These are phyloP conservation scores for Epicoccum sorghinum DNA, from an alignment of 2,329 filamentous ascomycete species.

Conservation along the genomic window DNA sequence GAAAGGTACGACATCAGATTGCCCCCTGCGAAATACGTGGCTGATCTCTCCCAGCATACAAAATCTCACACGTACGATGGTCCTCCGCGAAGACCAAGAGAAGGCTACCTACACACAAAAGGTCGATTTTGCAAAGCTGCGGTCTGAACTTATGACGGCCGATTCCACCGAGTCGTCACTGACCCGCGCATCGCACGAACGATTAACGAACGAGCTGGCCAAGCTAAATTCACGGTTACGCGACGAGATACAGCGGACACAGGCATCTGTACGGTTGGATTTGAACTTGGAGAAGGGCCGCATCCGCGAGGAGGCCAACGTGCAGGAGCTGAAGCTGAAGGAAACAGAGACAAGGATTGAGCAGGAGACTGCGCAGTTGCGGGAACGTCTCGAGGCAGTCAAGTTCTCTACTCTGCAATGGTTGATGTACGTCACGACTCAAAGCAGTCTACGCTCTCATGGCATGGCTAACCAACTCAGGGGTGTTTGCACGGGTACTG, in stretches of 20 bases:
- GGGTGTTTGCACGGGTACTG: conserved; percentile 70
- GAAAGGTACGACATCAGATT: conserved; percentile 68
- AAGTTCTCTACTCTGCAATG: conserved; percentile 98
- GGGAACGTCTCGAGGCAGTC: conserved; percentile 93
- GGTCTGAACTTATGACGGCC: conserved; percentile 88
- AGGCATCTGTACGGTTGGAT: conserved; percentile 89
- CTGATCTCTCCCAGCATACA: conserved; percentile 70
- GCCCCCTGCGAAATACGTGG: background rate
- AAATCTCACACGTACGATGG: conserved; percentile 97
- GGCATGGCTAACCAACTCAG: conserved; percentile 45
- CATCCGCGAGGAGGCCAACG: conserved; percentile 93
- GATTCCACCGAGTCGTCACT: conserved; percentile 90
- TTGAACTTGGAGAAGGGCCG: conserved; percentile 95
- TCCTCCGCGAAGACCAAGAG: conserved; percentile 89
- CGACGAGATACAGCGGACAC: conserved; percentile 93
- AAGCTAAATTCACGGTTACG: conserved; percentile 88
- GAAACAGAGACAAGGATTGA: conserved; percentile 99
- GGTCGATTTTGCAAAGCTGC: conserved; percentile 96
- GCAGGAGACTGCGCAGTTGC: conserved; percentile 88
- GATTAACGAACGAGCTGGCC: conserved; percentile 90
- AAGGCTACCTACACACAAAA: conserved; percentile 82
- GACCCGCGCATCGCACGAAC: conserved; percentile 88
- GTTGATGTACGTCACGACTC: conserved; percentile 76
- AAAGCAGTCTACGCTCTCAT: background rate
- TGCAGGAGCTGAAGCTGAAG: conserved; percentile 97